Evolutionary conservation across 2,329 filamentous ascomycete species (phyloP), one percentile per base, ranked within the genome.

Genomic region (Diplodia sapinea): DNA sequence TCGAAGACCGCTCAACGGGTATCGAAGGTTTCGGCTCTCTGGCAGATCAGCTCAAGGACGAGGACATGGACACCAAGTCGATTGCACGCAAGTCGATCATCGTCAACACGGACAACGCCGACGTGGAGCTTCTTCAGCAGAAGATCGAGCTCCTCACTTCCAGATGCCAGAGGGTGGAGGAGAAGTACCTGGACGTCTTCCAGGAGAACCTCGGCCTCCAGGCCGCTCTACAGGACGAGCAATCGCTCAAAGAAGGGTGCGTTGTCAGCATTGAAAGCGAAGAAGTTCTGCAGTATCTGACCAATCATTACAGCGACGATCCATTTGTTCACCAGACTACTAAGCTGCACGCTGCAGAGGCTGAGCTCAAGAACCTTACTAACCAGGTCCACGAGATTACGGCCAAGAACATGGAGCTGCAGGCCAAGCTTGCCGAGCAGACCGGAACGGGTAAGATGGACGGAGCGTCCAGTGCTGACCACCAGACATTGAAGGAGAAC

Each of bases 171-270:
- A 77, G 74, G 7, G 70, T 81, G 7, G 79, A 81, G 68, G 70
- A 73, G 17, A 77, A 80, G 65, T 80, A 79, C 29, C 74, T 81
- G 36, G 79, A 80, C 70, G 76, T 79, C 33, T 77, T 79, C 72
- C 77, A 79, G 59, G 79, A 81, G 65, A 79, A 79, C 63, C 66
- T 79, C 11, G 78, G 77, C 1, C 67, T 79, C 23, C 73, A 76
- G 51, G 77, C 78, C 4, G 77, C 80, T 31, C 73, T 80, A 64
- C 77, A 78, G 73, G 70, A 73, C 11, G 73, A 68, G 54, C 33
- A 68, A 23, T 72, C 57, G 75, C 75, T 65, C 74, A 79, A 56
- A 76, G 64, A 66, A 59, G 64, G 52, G 64, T 66, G 15, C 50
- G 64, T 66, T 23, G 71, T 50, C 73, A 79, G 4, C 8, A 64